Percentiles rank a stretch among this genome's conserved stretches.
These are phyloP conservation scores for Austroboletus eburneus DNA, from an alignment of 768 basidiomycete species.

Conservation along the genomic window DNA sequence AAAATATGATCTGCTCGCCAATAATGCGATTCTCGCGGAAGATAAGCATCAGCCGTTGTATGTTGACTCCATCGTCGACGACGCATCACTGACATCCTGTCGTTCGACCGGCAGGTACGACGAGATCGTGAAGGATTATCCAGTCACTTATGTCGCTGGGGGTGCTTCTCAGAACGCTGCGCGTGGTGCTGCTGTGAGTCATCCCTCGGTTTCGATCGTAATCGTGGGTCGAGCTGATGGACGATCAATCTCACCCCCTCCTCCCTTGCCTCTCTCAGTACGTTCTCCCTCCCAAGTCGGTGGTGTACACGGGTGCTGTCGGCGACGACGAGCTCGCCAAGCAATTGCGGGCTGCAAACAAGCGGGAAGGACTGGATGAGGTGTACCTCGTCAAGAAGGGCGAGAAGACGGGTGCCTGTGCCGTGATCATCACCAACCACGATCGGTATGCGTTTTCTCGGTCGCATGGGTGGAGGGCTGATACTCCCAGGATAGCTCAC, in stretches of 20 bases:
- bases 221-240: slow-evolving; percentile 8
- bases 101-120: slow-evolving; percentile 60
- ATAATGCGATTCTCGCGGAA: slow-evolving; percentile 94
- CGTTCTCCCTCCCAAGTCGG: slow-evolving; percentile 79
- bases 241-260: too few relatives aligned
- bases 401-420: slow-evolving; percentile 93
- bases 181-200: slow-evolving; percentile 87
- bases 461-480: neutral
- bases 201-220: neutral
- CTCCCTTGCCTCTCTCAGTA: slow-evolving; percentile 55
- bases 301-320: slow-evolving; percentile 92
- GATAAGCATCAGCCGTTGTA: slow-evolving; percentile 87
- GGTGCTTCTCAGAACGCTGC: slow-evolving; percentile 97
- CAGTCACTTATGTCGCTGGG: slow-evolving; percentile 90
- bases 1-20: slow-evolving; percentile 88
- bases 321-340: slow-evolving; percentile 90
- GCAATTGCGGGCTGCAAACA: slow-evolving; percentile 86
- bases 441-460: slow-evolving; percentile 53
- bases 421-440: slow-evolving; percentile 92
- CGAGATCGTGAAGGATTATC: slow-evolving; percentile 70
- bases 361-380: slow-evolving; percentile 83
- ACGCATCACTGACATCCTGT: neutral
- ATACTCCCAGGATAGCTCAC: slow-evolving; percentile 50
- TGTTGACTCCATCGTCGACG: neutral
- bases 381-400: slow-evolving; percentile 87